Evolutionary conservation across 176 grass and related monocot genomes (phyloP), one percentile per base, ranked within the genome.

Genomic region (Musa itinerans): DNA sequence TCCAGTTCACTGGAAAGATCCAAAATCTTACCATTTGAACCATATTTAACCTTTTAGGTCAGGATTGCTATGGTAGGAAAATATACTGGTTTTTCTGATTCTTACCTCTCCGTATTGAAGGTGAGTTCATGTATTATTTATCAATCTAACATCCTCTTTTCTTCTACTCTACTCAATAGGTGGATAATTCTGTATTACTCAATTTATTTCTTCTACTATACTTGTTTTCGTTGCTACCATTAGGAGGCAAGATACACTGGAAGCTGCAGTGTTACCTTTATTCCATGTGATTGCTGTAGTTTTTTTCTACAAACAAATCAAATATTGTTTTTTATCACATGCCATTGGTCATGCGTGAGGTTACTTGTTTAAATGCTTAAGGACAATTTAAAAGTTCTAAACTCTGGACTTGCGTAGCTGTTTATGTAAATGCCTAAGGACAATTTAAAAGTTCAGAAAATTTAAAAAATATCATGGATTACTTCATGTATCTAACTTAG

Each of bases 71-170:
- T 76, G 74, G 74, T 76, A 22, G 74, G 74, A 76, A 76, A 76
- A 20, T 76, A 76, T 63, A 76, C 74, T 52, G 74, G 74, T 21
- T 59, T 76, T 63, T 76, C 58, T 52, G 74, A 76, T 64, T 76
- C 74, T 51, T 76, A 76, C 27, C 74, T 76, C 13, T 99, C 95
- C 83, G 86, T 99, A 59, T 53, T 77, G 63, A 99, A 94, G 95
- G 95, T 98, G 58, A 84, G 76, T 22, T 19, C 53, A 49, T 69
- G 26, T 10, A 15, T 50, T 34, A 65, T 15, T 63, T 57, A 63
- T 12, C 16, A 6, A 10, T 76, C 20, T 48, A 29, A 43, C 63
- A 10, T 51, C 10, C 12, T 64, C 34, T 74, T 11, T 21, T 3
- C 8, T n/a, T 22, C 17, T 56, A 29, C 1, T 22, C 49, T 49